A percentile compares a stretch with the other conserved stretches of the same genome.
These are phyloP conservation scores for Trametes cubensis DNA, from an alignment of 768 basidiomycete genomes.

Conservation along the genomic window DNA sequence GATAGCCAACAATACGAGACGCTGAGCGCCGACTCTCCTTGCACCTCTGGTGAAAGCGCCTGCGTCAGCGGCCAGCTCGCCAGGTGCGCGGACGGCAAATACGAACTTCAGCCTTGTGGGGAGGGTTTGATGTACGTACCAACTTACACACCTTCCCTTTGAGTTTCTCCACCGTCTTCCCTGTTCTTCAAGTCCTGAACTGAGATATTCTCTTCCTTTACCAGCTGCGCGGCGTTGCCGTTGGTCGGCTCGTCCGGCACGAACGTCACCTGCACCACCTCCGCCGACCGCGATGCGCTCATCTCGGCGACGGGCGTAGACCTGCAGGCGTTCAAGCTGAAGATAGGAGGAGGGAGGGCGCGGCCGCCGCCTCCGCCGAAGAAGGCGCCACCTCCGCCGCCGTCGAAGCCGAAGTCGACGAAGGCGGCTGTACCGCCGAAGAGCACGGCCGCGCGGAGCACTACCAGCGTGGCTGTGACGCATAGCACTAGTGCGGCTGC, in stretches of 20 bases:
- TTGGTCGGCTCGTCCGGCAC: slow-evolving; percentile 51
- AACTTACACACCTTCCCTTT: too few relatives aligned
- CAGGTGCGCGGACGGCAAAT: slow-evolving; percentile 52
- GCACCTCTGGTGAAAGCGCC: slow-evolving; percentile 42
- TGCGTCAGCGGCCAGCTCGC: slow-evolving; percentile 56
- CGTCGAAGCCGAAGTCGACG: too few relatives aligned
- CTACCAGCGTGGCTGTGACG: too few relatives aligned
- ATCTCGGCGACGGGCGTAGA: slow-evolving; percentile 40
- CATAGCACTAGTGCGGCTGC: too few relatives aligned
- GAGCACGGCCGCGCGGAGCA: too few relatives aligned
- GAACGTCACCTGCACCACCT: slow-evolving; percentile 52
- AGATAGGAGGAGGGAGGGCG: too few relatives aligned
- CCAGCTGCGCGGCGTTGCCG: slow-evolving; percentile 42
- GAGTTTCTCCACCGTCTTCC: too few relatives aligned
- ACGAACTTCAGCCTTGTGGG: slow-evolving; percentile 30
- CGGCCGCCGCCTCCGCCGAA: too few relatives aligned
- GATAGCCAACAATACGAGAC: slow-evolving; percentile 44
- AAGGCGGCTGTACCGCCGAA: too few relatives aligned
- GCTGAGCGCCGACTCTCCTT: slow-evolving; percentile 48
- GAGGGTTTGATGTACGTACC: slow-evolving; percentile 18
- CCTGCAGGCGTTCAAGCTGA: too few relatives aligned
- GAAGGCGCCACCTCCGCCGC: too few relatives aligned
- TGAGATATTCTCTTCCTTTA: neutral
- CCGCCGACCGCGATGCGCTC: slow-evolving; percentile 48
- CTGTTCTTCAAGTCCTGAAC: neutral